Base-by-base conservation (phyloP, 768 basidiomycete species). In the Multifurca ochricompacta region DNA sequence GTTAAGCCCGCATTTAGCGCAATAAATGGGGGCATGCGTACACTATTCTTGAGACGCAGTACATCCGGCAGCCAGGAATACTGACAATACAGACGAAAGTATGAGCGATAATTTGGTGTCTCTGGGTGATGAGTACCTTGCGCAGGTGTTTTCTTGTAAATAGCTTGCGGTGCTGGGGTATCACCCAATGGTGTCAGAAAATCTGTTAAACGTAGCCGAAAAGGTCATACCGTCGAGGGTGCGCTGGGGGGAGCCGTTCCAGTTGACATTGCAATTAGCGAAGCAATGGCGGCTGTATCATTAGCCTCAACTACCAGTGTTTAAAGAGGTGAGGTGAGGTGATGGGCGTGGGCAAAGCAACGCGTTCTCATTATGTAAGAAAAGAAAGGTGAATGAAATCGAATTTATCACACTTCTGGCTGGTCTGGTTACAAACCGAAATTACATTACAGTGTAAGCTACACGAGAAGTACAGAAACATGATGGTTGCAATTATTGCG, bases 41-140 rank as follows among this genome's bases (percentile, higher is more conserved):
- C 87, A 59, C 85, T 90, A 61, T 88, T 87, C 74, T 91, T 82
- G 59, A 92, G 51, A 36, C 91, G 80, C 40, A 93, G 73, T 18
- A 93, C 87, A 68, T 93, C 91, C 2, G 91, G 88, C 11, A 93
- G 72, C 91, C 91, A 94, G 14, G 87, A 88, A 66, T 89, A 91
- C 87, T 89, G 54, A 30, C 31, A 40, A 31, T 14, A 25, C 19
- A 40, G 54, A 14, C 21, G 30, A 41, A 31, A 6, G 41, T 19
- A 27, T 43, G 35, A 44, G 34, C 13, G 46, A 44, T n/a, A n/a
- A 18, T 11, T 34, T n/a, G n/a, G 11, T 18, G 11, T 32, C 7
- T 41, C 11, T 23, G 4, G 16, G 19, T n/a, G n/a, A 18, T 14
- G 10, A 43, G n/a, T 40, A 64, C 63, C 60, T 63, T 63, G 43